Conservation (phyloP, 2,329 filamentous ascomycete species). For the Pestalotiopsis sp. region DNA sequence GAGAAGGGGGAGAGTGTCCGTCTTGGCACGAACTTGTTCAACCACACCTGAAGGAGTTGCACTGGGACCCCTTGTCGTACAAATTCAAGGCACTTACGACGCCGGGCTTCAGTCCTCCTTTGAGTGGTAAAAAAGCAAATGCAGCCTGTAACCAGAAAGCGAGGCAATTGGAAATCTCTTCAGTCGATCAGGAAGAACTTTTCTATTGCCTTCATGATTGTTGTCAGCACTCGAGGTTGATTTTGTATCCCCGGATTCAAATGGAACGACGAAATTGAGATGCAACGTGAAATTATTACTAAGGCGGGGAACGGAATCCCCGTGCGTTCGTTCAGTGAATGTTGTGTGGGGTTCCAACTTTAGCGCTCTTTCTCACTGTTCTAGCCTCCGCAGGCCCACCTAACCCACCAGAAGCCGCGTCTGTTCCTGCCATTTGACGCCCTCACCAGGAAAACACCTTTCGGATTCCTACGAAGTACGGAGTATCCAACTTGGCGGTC, state of each 20-base stretch:
- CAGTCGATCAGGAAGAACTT: too few relatives aligned
- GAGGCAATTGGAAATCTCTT: too few relatives aligned
- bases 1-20: background rate
- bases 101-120: background rate
- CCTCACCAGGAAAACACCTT: too few relatives aligned
- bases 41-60: background rate
- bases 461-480: too few relatives aligned
- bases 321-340: background rate
- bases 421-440: background rate
- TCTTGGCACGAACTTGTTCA: background rate
- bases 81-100: background rate
- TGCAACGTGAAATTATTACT: background rate
- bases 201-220: too few relatives aligned
- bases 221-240: too few relatives aligned
- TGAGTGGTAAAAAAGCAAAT: background rate
- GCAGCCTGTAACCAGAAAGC: too few relatives aligned
- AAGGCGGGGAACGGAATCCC: background rate
- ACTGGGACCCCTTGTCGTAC: too few relatives aligned
- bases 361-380: background rate
- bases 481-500: too few relatives aligned
- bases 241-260: too few relatives aligned
- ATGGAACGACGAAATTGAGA: background rate
- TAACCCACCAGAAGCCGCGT: background rate
- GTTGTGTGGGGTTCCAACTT: background rate
- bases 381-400: background rate